Evolutionary conservation across 2,329 filamentous ascomycete genomes (phyloP), one percentile per base, ranked within the genome.

Genomic region (Sporothrix mexicana): DNA sequence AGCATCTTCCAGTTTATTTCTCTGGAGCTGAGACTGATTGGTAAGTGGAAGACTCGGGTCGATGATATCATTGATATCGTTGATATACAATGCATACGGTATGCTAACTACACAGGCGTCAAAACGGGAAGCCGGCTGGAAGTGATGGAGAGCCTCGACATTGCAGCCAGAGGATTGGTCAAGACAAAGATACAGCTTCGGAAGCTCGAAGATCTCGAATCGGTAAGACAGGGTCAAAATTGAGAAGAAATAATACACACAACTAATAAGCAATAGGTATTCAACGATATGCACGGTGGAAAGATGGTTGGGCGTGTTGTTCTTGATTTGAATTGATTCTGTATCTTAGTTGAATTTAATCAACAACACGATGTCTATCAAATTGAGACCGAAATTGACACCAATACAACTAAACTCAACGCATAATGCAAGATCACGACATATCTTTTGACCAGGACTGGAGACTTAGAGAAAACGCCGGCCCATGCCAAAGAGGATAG

Each of bases 91-190:
- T n/a, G 15, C 49, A 51, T 51, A 4, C 5, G 23, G 23, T 23
- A 13, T 25, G 57, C 23, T n/a, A 61, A 41, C 57, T n/a, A 41
- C 25, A n/a, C 57, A 61, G 57, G 57, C 13, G 57, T 61, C 57
- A 61, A 61, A n/a, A 61, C 57, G 4, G 57, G 57, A 41, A 61
- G 57, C 57, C 57, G 57, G 23, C 23, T 61, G 25, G 57, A 61
- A 17, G 57, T 61, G 2, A 61, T 36, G 57, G 57, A 61, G 57
- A 36, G 57, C 13, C 30, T 61, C 13, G 25, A 61, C 25, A 61
- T 61, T 61, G 57, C 57, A 0, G 57, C 57, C 57, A 30, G 57
- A n/a, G 57, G 57, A 61, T 25, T 61, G 25, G 25, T 61, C 13
- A 61, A 17, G 25, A 61, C 57, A 36, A 61, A 61, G 25, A 12